Evolutionary conservation across 202 grass and related monocot genomes (phyloP), one percentile per base, ranked within the genome.

Genomic region (Schoenoplectus tabernaemontani): DNA sequence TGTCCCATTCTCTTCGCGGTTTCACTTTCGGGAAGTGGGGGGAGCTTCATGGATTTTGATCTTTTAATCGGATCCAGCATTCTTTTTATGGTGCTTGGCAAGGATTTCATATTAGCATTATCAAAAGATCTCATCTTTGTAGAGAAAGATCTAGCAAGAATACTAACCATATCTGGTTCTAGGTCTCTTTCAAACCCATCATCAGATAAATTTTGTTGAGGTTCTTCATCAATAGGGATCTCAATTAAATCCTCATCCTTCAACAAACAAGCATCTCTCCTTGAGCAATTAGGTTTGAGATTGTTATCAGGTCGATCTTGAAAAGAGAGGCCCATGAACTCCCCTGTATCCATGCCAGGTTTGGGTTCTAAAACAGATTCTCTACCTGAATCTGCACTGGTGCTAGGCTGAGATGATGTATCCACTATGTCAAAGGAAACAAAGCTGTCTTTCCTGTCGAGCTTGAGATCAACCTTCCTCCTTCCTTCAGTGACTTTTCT

Each of bases 41-140:
- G 59, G 50, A 83, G 89, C 48, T 88, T 90, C 64, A 91, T 67
- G 76, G 91, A 98, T 73, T 88, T 98, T 1, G 95, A 98, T 83
- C 92, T 98, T 85, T 89, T 91, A 62, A 95, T 87, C 12, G 95
- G 91, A 82, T 95, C 86, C 78, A 98, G 44, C 78, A 98, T 77
- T 83, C 83, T 88, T 83, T 89, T 92, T 71, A 98, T 90, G 8
- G 89, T 65, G 81, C 78, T 98, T 81, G 88, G 87, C 77, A 86
- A 86, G 75, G 64, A 39, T 83, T 98, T 98, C 59, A 38, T 71
- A 43, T 67, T 56, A 72, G 77, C 28, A 82, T 57, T 57, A 78
- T 89, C 71, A 85, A 60, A 85, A 74, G 65, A 82, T 83, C 86
- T 85, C 38, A 82, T 62, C 69, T 89, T 95, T 39, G 83, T n/a